Conservation (phyloP, 306 rosid species). For the Acacia crassicarpa region DNA sequence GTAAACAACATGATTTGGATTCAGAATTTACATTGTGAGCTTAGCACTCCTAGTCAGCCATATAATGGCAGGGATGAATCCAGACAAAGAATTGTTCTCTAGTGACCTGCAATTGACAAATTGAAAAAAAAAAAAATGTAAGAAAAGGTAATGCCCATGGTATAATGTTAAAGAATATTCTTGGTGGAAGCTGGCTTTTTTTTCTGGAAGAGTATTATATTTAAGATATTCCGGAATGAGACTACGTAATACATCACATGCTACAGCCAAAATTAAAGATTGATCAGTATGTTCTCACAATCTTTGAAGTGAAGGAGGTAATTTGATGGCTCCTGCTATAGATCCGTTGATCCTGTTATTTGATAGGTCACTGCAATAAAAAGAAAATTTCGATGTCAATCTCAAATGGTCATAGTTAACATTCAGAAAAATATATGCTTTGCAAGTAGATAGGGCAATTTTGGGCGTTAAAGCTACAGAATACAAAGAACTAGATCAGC, state of each 20-base stretch:
- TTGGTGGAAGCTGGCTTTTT: constrained; percentile 4
- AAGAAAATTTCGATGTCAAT: constrained; percentile 15
- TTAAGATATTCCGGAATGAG: constrained; percentile 6
- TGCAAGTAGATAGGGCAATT: constrained; percentile 20
- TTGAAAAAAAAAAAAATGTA: constrained; percentile 18
- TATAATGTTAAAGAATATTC: constrained; percentile 13
- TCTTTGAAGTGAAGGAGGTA: constrained; percentile 68
- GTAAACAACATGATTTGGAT: constrained; percentile 2
- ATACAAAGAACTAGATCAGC: constrained; percentile 2
- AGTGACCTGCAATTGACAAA: constrained; percentile 52
- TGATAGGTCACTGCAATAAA: constrained; percentile 61
- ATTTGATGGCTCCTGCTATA: constrained; percentile 50
- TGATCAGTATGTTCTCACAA: constrained; percentile 55
- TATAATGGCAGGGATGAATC: constrained; percentile 48
- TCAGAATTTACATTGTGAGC: constrained; percentile 56
- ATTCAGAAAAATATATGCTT: constrained; percentile 11
- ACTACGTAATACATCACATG: neutral
- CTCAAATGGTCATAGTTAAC: constrained; percentile 11
- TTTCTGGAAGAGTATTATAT: constrained; percentile 14
- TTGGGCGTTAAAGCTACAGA: constrained; percentile 11
- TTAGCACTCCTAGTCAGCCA: constrained; percentile 47
- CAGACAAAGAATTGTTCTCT: constrained; percentile 50
- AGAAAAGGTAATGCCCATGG: neutral
- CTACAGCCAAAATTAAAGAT: constrained; percentile 17
- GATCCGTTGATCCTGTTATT: constrained; percentile 68